Evolutionary conservation across 768 basidiomycete genomes (phyloP), one percentile per base, ranked within the genome.

Genomic region (Neoboletus magnificus): DNA sequence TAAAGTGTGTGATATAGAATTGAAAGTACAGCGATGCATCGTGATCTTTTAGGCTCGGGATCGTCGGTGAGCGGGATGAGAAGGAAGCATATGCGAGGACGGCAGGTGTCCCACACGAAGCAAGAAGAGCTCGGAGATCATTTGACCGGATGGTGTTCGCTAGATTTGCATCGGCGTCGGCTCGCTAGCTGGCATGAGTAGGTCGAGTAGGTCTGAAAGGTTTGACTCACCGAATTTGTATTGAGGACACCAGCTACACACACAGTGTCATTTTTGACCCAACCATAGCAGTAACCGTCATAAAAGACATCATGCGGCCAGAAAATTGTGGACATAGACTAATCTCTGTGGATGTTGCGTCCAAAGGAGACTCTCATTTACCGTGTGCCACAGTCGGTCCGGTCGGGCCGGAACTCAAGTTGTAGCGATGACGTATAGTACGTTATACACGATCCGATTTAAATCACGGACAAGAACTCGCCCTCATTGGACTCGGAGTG

Each of bases 211-310:
- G 20, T 44, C 23, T 36, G 27, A 42, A 16, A 27, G 27, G 11
- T 8, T 37, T 12, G 36, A 52, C 73, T 54, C 60, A 80, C 79
- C 36, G 69, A 58, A 3, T 63, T 56, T 4, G 60, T 65, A 11
- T 72, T 62, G 18, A 85, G 47, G 29, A 83, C 71, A 3, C 84
- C 84, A 16, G 77, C 82, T 16, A 86, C 76, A 62, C 82, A 83
- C 3, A 79, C 66, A 4, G 45, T 53, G 33, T 71, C 65, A 30
- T 80, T 80, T 12, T 60, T 61, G 9, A 69, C 57, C 85, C 86
- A 87, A 11, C 86, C 86, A 62, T 84, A 87, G 59, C 78, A 77
- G 50, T 81, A 74, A 2, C 85, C 83, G 22, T 69, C 67, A n/a
- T 65, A 44, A 46, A 67, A 58, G 25, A 79, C 69, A 63, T 83